These are phyloP conservation scores for Flaveria sonorensis DNA, from an alignment of 129 eudicot species.

Conservation along the genomic window DNA sequence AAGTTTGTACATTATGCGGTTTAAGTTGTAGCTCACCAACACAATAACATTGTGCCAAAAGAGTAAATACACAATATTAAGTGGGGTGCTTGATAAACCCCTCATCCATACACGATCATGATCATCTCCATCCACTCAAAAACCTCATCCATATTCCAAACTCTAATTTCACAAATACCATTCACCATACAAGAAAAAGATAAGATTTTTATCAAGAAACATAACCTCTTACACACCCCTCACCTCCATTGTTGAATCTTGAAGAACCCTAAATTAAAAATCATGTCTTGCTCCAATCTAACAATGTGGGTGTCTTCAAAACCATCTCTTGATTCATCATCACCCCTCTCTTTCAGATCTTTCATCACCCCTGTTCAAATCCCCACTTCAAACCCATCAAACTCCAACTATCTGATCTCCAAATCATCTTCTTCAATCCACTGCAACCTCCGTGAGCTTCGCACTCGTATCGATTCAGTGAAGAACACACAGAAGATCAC, in stretches of 20 bases:
- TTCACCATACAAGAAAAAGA: conserved; percentile 41
- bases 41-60: not conserved
- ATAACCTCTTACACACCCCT: conserved; percentile 21
- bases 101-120: conserved; percentile 40
- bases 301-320: conserved; percentile 47
- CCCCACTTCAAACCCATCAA: conserved; percentile 29
- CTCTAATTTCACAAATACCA: conserved; percentile 17
- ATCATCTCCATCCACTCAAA: conserved; percentile 43
- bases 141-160: conserved; percentile 37
- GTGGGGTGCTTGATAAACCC: conserved; percentile 32
- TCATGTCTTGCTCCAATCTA: conserved; percentile 47
- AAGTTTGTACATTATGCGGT: conserved; percentile 6
- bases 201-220: conserved; percentile 45
- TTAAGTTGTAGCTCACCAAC: conserved; percentile 6
- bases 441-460: conserved; percentile 50
- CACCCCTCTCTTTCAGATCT: conserved; percentile 36
- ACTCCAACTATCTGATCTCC: conserved; percentile 10
- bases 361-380: conserved; percentile 35
- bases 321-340: conserved; percentile 44
- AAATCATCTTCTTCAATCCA: conserved; percentile 38
- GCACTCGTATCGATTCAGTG: conserved; percentile 52
- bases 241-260: conserved; percentile 39
- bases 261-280: conserved; percentile 9
- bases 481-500: conserved; percentile 67
- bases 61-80: not conserved